phyloP scores from a whole-genome alignment of 2,329 filamentous ascomycete species.

The Neurospora sp. region DNA sequence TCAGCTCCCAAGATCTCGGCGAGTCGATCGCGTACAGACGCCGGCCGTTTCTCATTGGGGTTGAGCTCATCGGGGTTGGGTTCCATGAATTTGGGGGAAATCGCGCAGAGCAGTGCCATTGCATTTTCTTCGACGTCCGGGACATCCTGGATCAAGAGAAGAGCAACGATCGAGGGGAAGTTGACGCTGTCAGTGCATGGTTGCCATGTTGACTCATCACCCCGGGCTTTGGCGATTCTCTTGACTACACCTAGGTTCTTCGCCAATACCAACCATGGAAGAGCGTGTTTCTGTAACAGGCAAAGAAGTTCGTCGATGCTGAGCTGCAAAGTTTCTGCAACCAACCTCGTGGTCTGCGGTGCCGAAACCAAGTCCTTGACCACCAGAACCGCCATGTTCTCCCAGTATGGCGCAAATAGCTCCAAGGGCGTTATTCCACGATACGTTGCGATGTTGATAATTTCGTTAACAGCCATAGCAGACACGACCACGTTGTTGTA shows the following conservation, averaged over 20 bases:
- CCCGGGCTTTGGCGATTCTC: conserved; percentile 69
- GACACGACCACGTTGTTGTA: conserved; percentile 72
- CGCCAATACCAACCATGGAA: conserved; percentile 78
- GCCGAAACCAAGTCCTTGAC: conserved; percentile 72
- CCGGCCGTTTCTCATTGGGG: neutral
- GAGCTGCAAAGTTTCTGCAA: conserved; percentile 74
- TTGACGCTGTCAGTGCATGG: conserved; percentile 47
- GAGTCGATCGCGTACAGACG: neutral
- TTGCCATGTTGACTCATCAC: conserved; percentile 53
- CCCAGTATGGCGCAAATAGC: conserved; percentile 83
- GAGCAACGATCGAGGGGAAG: conserved; percentile 46
- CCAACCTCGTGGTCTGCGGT: conserved; percentile 71
- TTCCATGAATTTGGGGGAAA: conserved; percentile 44
- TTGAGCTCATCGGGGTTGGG: neutral
- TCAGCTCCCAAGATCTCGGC: neutral
- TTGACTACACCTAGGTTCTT: conserved; percentile 70
- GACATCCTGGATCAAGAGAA: conserved; percentile 48
- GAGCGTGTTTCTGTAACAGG: conserved; percentile 67
- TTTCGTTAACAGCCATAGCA: conserved; percentile 73
- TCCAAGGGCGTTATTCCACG: conserved; percentile 53
- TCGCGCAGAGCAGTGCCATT: conserved; percentile 56
- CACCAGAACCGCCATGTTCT: conserved; percentile 68
- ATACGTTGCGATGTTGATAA: conserved; percentile 61
- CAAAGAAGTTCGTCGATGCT: conserved; percentile 65
- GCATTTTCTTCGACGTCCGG: conserved; percentile 53